Evolutionary conservation across 345 rosid species (phyloP).

Genomic region (rapeseed (Brassica napus)): DNA sequence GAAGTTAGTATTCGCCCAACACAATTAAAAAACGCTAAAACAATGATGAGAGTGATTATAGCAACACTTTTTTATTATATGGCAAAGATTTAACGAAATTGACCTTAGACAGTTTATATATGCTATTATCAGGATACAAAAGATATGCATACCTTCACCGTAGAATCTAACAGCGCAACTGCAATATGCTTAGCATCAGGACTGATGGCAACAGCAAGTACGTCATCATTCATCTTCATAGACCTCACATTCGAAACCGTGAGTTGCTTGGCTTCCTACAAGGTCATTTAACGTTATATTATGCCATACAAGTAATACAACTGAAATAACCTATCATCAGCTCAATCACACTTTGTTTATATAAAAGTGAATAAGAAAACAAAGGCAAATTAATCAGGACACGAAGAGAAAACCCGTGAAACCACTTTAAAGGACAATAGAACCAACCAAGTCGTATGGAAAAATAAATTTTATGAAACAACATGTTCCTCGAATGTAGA

Average conservation of each 20-base stretch:
- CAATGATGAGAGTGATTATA: neutral
- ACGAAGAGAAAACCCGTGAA: neutral
- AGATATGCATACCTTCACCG: constrained; percentile 71
- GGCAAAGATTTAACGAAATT: neutral
- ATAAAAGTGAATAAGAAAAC: neutral
- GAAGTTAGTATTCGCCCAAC: neutral
- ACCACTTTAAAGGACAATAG: neutral
- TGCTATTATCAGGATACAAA: neutral
- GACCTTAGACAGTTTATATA: neutral
- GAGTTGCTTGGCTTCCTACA: constrained; percentile 70
- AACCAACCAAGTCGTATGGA: neutral
- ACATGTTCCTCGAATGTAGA: neutral
- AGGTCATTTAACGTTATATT: neutral
- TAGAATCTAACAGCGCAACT: constrained; percentile 87
- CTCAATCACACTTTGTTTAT: neutral
- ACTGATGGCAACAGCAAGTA: constrained; percentile 78
- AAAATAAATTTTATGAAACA: neutral
- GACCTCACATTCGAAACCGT: constrained; percentile 65
- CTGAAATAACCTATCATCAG: neutral
- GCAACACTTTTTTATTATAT: neutral
- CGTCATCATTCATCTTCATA: constrained; percentile 95
- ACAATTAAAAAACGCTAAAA: constrained; percentile 1
- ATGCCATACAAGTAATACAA: neutral
- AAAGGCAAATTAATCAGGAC: neutral
- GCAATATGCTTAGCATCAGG: constrained; percentile 92